These are phyloP conservation scores for Bryoerythrophyllum caledonicum DNA, from an alignment of 225 moss, liverwort and hornwort genomes.

Conservation along the genomic window DNA sequence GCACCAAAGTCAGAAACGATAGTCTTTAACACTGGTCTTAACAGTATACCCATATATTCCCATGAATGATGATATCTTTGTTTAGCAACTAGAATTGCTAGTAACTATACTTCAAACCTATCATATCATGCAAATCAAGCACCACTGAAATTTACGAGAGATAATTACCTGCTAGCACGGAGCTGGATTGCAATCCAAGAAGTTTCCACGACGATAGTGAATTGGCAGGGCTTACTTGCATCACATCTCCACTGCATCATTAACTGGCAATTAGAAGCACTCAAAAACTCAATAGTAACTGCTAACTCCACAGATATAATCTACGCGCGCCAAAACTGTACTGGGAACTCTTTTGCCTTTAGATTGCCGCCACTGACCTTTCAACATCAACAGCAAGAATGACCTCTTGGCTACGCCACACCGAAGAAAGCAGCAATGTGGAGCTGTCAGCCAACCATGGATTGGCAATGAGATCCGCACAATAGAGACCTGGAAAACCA, in stretches of 20 bases:
- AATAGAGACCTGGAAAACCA: conserved; percentile 87
- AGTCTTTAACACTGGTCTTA: neutral
- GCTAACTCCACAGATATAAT: neutral
- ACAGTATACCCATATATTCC: neutral
- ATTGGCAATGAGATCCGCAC: conserved; percentile 62
- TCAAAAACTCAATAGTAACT: neutral
- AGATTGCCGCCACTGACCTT: conserved; percentile 46
- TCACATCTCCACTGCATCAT: conserved; percentile 71
- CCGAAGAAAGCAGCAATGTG: conserved; percentile 67
- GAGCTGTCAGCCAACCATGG: conserved; percentile 85
- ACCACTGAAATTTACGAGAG: neutral
- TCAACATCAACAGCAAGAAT: conserved; percentile 76
- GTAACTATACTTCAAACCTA: neutral
- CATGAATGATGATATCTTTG: neutral
- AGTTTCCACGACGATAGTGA: conserved; percentile 76
- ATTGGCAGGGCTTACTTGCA: conserved; percentile 58
- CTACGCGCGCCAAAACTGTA: neutral
- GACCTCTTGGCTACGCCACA: conserved; percentile 87
- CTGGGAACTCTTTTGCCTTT: conserved; percentile 5
- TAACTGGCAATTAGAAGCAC: conserved; percentile 7
- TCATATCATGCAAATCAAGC: conserved; percentile 7
- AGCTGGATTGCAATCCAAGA: conserved; percentile 74
- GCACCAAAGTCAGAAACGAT: neutral
- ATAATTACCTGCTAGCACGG: conserved; percentile 62
- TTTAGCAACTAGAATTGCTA: neutral